phyloP scores from a whole-genome alignment of 2,329 filamentous ascomycete genomes.

The Metarhizium anisopliae region DNA sequence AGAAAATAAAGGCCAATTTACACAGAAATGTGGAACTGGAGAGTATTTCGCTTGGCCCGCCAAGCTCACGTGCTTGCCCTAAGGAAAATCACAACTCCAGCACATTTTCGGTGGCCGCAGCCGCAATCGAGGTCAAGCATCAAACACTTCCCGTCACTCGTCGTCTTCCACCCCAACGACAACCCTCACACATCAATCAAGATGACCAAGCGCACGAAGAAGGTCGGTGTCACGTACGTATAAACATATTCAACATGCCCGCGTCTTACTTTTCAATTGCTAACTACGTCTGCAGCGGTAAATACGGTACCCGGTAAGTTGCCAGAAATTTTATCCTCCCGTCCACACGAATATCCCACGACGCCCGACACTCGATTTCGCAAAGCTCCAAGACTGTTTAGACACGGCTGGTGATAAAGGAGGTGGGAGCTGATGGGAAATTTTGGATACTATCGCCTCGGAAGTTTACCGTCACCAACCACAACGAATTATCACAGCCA shows the following conservation, averaged over 20 bases:
- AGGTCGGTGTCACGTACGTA: constrained; percentile 82
- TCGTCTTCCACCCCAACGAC: constrained; percentile 24
- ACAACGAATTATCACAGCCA: neutral
- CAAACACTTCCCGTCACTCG: constrained; percentile 22
- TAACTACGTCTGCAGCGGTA: constrained; percentile 42
- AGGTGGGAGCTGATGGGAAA: neutral
- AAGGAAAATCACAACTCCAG: constrained; percentile 31
- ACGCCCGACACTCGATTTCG: constrained; percentile 1
- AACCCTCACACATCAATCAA: constrained; percentile 43
- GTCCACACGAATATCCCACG: neutral
- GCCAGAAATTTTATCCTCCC: neutral
- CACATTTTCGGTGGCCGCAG: constrained; percentile 24
- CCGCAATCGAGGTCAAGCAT: constrained; percentile 21
- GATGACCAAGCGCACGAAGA: constrained; percentile 93
- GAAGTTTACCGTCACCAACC: neutral
- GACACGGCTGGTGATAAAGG: neutral
- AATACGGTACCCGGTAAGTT: constrained; percentile 91
- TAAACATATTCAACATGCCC: constrained; percentile 1
- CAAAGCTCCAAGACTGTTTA: neutral
- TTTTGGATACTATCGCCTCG: neutral
- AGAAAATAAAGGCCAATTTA: neutral
- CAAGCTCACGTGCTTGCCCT: constrained; percentile 32
- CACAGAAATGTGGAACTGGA: neutral
- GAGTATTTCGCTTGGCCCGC: constrained; percentile 14
- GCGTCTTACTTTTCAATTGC: constrained; percentile 11